Evolutionary conservation across 2,329 filamentous ascomycete genomes (phyloP).

Genomic region (Chaetomium globosum): DNA sequence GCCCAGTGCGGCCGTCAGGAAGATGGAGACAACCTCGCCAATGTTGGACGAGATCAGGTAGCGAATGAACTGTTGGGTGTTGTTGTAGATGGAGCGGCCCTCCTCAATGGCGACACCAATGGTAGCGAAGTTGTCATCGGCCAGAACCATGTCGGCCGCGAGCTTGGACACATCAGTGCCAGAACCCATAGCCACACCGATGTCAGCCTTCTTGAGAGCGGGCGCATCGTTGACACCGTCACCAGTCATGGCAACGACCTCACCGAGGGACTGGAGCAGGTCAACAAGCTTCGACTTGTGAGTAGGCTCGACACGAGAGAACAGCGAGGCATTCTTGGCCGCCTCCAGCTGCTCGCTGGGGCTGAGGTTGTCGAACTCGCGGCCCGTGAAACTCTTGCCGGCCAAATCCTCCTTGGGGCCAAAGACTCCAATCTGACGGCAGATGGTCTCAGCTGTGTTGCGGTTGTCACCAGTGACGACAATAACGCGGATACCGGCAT

Average conservation of each 20-base stretch:
- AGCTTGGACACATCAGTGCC: slow-evolving; percentile 97
- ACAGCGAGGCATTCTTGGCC: slow-evolving; percentile 82
- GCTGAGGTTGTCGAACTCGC: slow-evolving; percentile 86
- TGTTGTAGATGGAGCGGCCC: slow-evolving; percentile 98
- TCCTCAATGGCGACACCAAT: slow-evolving; percentile 96
- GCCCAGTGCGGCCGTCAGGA: slow-evolving; percentile 90
- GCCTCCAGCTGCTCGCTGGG: slow-evolving; percentile 79
- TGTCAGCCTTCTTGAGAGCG: slow-evolving; percentile 96
- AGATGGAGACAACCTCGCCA: slow-evolving; percentile 97
- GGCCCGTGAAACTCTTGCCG: slow-evolving; percentile 93
- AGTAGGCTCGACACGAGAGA: slow-evolving; percentile 91
- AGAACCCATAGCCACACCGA: slow-evolving; percentile 97
- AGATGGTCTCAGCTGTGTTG: slow-evolving; percentile 96
- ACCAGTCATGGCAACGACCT: slow-evolving; percentile 98
- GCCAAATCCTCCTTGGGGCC: slow-evolving; percentile 75
- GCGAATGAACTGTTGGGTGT: slow-evolving; percentile 99
- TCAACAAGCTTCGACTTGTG: slow-evolving; percentile 99
- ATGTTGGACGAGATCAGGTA: slow-evolving; percentile 99
- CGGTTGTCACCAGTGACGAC: slow-evolving; percentile 98
- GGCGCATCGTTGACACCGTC: slow-evolving; percentile 98
- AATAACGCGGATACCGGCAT: slow-evolving; percentile 92
- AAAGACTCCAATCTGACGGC: slow-evolving; percentile 95
- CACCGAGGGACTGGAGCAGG: slow-evolving; percentile 85
- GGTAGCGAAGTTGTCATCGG: slow-evolving; percentile 98
- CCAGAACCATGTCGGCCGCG: slow-evolving; percentile 96